These are phyloP conservation scores for Rhizophora mangle DNA, from an alignment of 345 rosid species.

Conservation along the genomic window DNA sequence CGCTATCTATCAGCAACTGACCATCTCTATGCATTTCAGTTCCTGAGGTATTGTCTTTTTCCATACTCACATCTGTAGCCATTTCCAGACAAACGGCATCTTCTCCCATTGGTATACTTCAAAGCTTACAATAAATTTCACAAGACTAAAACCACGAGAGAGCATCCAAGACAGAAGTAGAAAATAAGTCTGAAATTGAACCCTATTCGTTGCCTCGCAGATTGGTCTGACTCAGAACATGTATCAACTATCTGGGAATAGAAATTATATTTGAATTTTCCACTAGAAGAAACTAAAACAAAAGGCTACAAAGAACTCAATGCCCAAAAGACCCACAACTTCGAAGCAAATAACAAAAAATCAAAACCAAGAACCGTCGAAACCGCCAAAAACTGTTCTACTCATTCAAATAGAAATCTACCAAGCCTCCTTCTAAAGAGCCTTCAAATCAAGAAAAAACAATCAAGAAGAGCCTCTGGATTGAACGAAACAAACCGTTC, in stretches of 20 bases:
- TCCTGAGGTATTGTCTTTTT: constrained; percentile 26
- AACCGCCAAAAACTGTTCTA: constrained; percentile 18
- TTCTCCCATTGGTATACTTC: constrained; percentile 49
- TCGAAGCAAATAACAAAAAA: constrained; percentile 5
- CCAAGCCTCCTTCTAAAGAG: constrained; percentile 13
- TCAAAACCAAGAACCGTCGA: background rate
- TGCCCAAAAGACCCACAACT: background rate
- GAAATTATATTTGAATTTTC: constrained; percentile 8
- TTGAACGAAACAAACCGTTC: constrained; percentile 10
- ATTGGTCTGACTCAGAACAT: background rate
- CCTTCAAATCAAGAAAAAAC: constrained; percentile 14
- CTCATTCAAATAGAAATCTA: constrained; percentile 5
- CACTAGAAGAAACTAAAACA: background rate
- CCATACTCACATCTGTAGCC: constrained; percentile 25
- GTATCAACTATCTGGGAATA: background rate
- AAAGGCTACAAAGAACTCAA: background rate
- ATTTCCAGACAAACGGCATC: constrained; percentile 43
- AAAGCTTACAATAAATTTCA: background rate
- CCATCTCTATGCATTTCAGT: constrained; percentile 48
- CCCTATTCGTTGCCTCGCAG: background rate
- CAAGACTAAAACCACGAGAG: background rate
- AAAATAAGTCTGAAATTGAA: background rate
- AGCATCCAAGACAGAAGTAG: constrained; percentile 27
- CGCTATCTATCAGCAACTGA: constrained; percentile 23
- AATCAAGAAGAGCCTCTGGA: constrained; percentile 16